Conservation (phyloP, 2,329 filamentous ascomycete genomes). For the Nemania sp. region DNA sequence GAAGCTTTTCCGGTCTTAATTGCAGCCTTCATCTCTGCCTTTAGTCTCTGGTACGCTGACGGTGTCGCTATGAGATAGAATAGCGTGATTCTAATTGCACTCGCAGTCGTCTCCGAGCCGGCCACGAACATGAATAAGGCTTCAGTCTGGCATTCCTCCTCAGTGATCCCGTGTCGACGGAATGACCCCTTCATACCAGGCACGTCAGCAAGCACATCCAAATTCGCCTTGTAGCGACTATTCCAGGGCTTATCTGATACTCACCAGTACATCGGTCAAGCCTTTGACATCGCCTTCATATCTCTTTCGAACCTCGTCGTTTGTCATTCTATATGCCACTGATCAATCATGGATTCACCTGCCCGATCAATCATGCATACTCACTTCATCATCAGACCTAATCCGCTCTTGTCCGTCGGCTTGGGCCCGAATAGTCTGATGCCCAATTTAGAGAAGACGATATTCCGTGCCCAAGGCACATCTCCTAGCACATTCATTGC, state of each 20-base stretch:
- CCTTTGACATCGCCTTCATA: slow-evolving; percentile 3
- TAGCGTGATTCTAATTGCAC: slow-evolving; percentile 50
- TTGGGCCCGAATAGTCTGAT: slow-evolving; percentile 29
- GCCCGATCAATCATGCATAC: background rate
- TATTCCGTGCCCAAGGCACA: slow-evolving; percentile 25
- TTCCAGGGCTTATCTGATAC: background rate
- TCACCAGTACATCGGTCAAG: slow-evolving; percentile 29
- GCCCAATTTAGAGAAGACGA: slow-evolving; percentile 25
- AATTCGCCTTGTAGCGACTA: background rate
- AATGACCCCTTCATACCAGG: slow-evolving; percentile 36
- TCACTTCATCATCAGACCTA: slow-evolving; percentile 32
- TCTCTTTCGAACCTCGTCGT: slow-evolving; percentile 15
- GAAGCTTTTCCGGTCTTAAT: slow-evolving; percentile 39
- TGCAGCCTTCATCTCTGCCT: slow-evolving; percentile 48
- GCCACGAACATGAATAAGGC: slow-evolving; percentile 35
- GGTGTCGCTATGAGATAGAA: slow-evolving; percentile 53
- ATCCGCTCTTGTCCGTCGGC: slow-evolving; percentile 22
- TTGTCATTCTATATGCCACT: slow-evolving; percentile 10
- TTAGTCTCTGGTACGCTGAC: slow-evolving; percentile 47
- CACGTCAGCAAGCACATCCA: background rate
- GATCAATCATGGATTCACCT: background rate
- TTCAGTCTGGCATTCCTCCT: slow-evolving; percentile 38
- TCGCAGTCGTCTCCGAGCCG: slow-evolving; percentile 55
- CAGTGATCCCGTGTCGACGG: slow-evolving; percentile 37
- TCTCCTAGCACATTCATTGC: slow-evolving; percentile 21